These are phyloP conservation scores for Diplocarpon rosae DNA, from an alignment of 2,329 filamentous ascomycete species.

Conservation along the genomic window DNA sequence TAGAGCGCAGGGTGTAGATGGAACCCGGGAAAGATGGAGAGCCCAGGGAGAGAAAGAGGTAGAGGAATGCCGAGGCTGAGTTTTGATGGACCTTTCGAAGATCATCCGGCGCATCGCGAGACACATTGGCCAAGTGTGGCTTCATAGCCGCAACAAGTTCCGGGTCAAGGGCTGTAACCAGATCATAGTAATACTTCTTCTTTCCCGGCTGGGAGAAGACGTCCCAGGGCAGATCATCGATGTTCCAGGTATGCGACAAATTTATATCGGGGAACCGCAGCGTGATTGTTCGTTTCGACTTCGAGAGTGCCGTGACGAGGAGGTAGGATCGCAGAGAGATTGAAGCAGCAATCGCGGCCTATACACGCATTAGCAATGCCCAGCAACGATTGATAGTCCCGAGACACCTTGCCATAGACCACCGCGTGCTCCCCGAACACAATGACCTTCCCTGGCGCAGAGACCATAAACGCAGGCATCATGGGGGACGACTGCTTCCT, in stretches of 20 bases:
- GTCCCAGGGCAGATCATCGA: conserved; percentile 81
- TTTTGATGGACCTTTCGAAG: conserved; percentile 74
- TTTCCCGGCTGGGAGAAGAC: conserved; percentile 69
- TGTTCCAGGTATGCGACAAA: conserved; percentile 85
- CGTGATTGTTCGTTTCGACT: conserved; percentile 78
- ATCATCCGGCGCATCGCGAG: conserved; percentile 51
- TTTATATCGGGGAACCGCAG: conserved; percentile 86
- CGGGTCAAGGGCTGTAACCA: conserved; percentile 71
- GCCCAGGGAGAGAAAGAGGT: conserved; percentile 82
- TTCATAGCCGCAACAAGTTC: conserved; percentile 73
- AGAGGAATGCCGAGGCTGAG: conserved; percentile 79
- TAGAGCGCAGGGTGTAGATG: conserved; percentile 84
- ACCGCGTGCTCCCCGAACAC: conserved; percentile 97
- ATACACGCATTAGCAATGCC: conserved; percentile 7
- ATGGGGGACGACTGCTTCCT: conserved; percentile 52
- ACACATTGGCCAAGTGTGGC: conserved; percentile 66
- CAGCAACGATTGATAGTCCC: not conserved
- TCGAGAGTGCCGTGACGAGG: conserved; percentile 86
- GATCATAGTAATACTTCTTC: conserved; percentile 91
- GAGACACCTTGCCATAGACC: conserved; percentile 79
- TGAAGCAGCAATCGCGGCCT: conserved; percentile 87
- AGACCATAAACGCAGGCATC: conserved; percentile 94
- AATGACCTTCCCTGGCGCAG: conserved; percentile 94
- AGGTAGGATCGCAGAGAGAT: conserved; percentile 95
- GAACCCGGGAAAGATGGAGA: conserved; percentile 69